These are phyloP conservation scores for Diaporthe caulivora DNA, from an alignment of 2,329 filamentous ascomycete species.

Conservation along the genomic window DNA sequence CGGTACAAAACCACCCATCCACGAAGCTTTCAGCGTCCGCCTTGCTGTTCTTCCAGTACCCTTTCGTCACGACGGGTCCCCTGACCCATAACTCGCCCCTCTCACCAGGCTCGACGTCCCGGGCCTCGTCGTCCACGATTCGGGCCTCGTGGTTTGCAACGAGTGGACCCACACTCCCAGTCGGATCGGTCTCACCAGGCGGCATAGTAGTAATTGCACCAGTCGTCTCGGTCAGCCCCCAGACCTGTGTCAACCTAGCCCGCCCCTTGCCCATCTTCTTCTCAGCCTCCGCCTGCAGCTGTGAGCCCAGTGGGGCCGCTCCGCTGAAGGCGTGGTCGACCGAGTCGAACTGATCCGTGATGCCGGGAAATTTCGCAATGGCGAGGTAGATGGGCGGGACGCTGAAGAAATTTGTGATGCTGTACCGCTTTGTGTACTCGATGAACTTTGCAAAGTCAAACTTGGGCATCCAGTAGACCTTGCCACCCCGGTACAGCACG, in stretches of 20 bases:
- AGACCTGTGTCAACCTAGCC: constrained; percentile 63
- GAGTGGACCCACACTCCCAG: constrained; percentile 60
- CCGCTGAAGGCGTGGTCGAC: constrained; percentile 63
- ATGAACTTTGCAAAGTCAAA: constrained; percentile 71
- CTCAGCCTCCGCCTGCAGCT: constrained; percentile 64
- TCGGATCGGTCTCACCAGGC: constrained; percentile 54
- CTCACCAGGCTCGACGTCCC: constrained; percentile 54
- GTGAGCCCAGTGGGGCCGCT: constrained; percentile 68
- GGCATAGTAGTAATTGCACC: constrained; percentile 61
- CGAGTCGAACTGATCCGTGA: constrained; percentile 66
- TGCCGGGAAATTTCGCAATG: constrained; percentile 67
- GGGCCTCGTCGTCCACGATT: constrained; percentile 54
- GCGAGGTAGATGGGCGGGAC: constrained; percentile 72
- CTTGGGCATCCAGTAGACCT: constrained; percentile 72
- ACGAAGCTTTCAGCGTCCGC: constrained; percentile 73
- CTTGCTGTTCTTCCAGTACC: constrained; percentile 77
- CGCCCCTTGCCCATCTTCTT: constrained; percentile 59
- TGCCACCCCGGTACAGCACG: constrained; percentile 56
- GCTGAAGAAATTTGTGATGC: constrained; percentile 67
- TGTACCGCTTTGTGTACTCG: constrained; percentile 61
- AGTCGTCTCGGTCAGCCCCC: constrained; percentile 70
- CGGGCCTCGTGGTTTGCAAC: constrained; percentile 53
- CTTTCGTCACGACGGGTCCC: constrained; percentile 79
- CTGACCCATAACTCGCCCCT: constrained; percentile 76
- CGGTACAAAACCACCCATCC: constrained; percentile 80